These are phyloP conservation scores for Rhodotorula sp. DNA, from an alignment of 1,284 basidiomycete genomes.

Conservation along the genomic window DNA sequence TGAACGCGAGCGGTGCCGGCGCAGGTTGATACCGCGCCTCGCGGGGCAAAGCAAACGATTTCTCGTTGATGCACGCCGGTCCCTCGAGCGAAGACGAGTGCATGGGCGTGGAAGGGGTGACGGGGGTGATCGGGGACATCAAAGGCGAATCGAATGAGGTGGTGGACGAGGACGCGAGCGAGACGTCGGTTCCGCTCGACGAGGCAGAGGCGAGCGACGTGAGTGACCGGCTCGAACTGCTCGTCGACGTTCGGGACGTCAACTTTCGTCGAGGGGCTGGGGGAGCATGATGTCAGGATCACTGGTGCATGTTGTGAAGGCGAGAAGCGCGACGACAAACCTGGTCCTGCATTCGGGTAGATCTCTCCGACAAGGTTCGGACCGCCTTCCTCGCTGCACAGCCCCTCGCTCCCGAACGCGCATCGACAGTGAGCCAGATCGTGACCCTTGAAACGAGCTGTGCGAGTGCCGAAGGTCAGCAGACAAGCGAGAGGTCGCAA, in stretches of 20 bases:
- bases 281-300: background rate
- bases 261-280: slow-evolving; percentile 15
- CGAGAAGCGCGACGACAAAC: slow-evolving; percentile 5
- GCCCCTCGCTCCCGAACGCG: slow-evolving; percentile 27
- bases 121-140: background rate
- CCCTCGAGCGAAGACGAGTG: background rate
- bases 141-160: slow-evolving; percentile 15
- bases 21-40: background rate
- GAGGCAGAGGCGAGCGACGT: slow-evolving; percentile 11
- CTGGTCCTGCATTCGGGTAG: slow-evolving; percentile 17
- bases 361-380: slow-evolving; percentile 17
- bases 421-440: slow-evolving; percentile 19
- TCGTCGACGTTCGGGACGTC: slow-evolving; percentile 1
- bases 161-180: slow-evolving; percentile 17
- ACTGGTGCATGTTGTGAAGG: background rate
- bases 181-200: slow-evolving; percentile 13
- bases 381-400: slow-evolving; percentile 32
- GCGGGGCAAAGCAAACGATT: background rate
- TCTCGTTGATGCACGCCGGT: background rate
- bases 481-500: background rate
- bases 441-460: slow-evolving; percentile 29
- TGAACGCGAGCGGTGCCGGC: slow-evolving; percentile 10
- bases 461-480: background rate
- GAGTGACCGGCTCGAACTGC: slow-evolving; percentile 9
- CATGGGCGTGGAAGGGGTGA: background rate